Percentiles rank a stretch among this genome's conserved stretches.
Evolutionary conservation across 768 basidiomycete genomes (phyloP).

Genomic region (Calocybe indica): DNA sequence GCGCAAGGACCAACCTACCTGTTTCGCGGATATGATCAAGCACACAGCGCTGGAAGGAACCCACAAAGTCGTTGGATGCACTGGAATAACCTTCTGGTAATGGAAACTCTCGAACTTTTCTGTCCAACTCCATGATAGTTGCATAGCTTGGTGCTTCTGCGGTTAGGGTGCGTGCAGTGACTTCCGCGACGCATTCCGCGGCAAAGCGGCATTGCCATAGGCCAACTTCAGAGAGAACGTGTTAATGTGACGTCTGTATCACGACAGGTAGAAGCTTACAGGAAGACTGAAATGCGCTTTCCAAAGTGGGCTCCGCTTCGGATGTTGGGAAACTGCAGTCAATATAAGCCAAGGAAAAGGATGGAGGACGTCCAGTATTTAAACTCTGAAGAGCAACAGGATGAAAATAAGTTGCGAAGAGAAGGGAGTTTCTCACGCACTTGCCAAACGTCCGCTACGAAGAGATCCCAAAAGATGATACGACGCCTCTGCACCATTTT

Average conservation of each 20-base stretch:
- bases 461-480: slow-evolving; percentile 74
- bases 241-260: neutral
- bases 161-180: slow-evolving; percentile 53
- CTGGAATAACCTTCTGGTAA: slow-evolving; percentile 10
- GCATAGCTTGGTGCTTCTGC: slow-evolving; percentile 59
- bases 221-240: slow-evolving; percentile 33
- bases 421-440: slow-evolving; percentile 27
- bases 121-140: slow-evolving; percentile 63
- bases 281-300: slow-evolving; percentile 22
- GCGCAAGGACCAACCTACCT: slow-evolving; percentile 19
- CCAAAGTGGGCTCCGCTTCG: slow-evolving; percentile 20
- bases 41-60: slow-evolving; percentile 38
- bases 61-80: slow-evolving; percentile 23
- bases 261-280: slow-evolving; percentile 18
- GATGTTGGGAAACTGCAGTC: slow-evolving; percentile 59
- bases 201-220: slow-evolving; percentile 63
- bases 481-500: slow-evolving; percentile 63
- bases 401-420: neutral
- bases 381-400: slow-evolving; percentile 41
- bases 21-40: slow-evolving; percentile 45
- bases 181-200: slow-evolving; percentile 57
- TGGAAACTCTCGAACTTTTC: slow-evolving; percentile 58
- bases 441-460: slow-evolving; percentile 65
- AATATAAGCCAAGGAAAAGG: slow-evolving; percentile 57
- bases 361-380: slow-evolving; percentile 65